Evolutionary conservation across 306 rosid species (phyloP), one percentile per base, ranked within the genome.

Genomic region (Cucurbita maxima): DNA sequence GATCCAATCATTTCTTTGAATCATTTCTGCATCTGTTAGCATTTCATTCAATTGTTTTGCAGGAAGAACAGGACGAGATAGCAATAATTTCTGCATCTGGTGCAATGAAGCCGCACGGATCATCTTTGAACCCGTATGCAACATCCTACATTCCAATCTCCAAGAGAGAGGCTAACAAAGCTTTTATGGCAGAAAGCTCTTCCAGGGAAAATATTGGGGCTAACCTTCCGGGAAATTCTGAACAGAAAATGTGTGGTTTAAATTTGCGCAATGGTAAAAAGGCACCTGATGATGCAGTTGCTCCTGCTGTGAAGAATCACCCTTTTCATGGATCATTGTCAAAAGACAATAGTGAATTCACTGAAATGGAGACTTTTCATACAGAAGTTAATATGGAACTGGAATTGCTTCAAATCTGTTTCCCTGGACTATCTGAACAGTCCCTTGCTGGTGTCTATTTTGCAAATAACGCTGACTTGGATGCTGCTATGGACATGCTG

Each of bases 71-170:
- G 57, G 75, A 11, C 38, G 22, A 40, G 62, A 43, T 48, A n/a
- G 76, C 54, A 22, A 70, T 20, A 40, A 37, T 67, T 68, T 41
- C 44, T 51, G 41, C 58, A 80, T 73, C 75, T 25, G 61, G 80
- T 59, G 79, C 78, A 72, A 88, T 88, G 92, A 84, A 79, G 89
- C 89, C 81, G 10, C 84, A 75, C 75, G 55, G 52, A 40, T 88
- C 91, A 64, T 80, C 87, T 69, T 80, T 92, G 92, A 92, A 92
- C 81, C 96, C 96, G 52, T 83, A 83, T 72, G 98, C 98, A 41
- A 86, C 88, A 9, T 73, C 91, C 3, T 90, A 88, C 79, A 72
- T 90, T 87, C 98, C 98, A 12, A 81, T 87, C 52, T 76, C 89
- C 3, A 82, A 55, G 77, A 92, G 96, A 81, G 85, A 68, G 79